Percentiles rank a stretch among this genome's conserved stretches.
Evolutionary conservation across 805 yeast species (phyloP).

Genomic region (Candida odintsovae): DNA sequence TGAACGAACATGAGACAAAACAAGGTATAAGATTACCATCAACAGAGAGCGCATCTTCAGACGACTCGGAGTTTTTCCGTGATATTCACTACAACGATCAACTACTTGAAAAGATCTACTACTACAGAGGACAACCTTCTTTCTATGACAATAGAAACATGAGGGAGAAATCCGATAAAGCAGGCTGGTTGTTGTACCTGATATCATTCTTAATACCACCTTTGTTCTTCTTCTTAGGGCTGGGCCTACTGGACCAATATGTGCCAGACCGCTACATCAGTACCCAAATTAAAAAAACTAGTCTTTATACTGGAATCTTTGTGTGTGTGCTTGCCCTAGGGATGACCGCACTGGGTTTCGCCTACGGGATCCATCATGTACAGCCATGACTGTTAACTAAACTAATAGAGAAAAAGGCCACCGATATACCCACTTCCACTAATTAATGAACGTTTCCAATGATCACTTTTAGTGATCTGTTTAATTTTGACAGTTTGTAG

Average conservation of each 20-base stretch:
- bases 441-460: neutral
- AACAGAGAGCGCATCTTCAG: neutral
- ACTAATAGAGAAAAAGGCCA: too few relatives aligned
- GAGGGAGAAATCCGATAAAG: neutral
- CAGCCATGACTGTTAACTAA: neutral
- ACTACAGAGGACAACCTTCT: slow-evolving; percentile 11
- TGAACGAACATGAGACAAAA: neutral
- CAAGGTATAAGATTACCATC: neutral
- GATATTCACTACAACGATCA: slow-evolving; percentile 5
- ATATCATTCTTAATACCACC: slow-evolving; percentile 23
- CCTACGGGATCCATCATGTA: slow-evolving; percentile 13
- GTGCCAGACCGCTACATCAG: slow-evolving; percentile 6
- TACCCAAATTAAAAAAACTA: slow-evolving; percentile 9
- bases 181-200: slow-evolving; percentile 11
- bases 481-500: neutral
- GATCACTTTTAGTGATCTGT: neutral
- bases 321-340: slow-evolving; percentile 25
- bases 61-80: neutral
- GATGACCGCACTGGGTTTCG: slow-evolving; percentile 41
- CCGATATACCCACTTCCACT: neutral
- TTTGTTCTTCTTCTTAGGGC: slow-evolving; percentile 24
- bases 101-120: slow-evolving; percentile 16
- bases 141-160: neutral
- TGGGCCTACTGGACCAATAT: slow-evolving; percentile 19
- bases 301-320: slow-evolving; percentile 17